Evolutionary conservation across 1,139 yeast genomes (phyloP).

Genomic region (Candida glucosophila): DNA sequence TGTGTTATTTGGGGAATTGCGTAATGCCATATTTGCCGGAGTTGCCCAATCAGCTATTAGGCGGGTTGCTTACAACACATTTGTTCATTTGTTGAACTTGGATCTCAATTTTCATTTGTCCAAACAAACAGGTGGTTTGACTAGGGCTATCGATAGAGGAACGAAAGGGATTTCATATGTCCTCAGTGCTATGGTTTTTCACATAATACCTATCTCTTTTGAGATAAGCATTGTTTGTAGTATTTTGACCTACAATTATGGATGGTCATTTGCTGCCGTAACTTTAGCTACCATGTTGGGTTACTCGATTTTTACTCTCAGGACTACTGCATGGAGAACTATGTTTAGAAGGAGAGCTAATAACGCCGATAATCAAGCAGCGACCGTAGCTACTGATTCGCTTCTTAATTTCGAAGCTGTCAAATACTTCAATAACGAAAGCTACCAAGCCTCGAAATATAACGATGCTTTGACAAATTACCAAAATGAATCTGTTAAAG

Average conservation of each 20-base stretch:
- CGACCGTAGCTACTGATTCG: slow-evolving; percentile 89
- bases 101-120: slow-evolving; percentile 87
- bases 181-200: slow-evolving; percentile 92
- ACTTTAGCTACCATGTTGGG: slow-evolving; percentile 83
- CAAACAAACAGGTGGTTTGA: slow-evolving; percentile 91
- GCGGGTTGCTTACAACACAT: slow-evolving; percentile 82
- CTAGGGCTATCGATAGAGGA: slow-evolving; percentile 95
- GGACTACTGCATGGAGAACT: slow-evolving; percentile 96
- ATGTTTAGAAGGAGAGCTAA: slow-evolving; percentile 86
- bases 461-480: slow-evolving; percentile 67
- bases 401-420: slow-evolving; percentile 91
- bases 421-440: slow-evolving; percentile 87
- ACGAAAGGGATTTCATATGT: slow-evolving; percentile 95
- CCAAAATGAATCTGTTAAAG: slow-evolving; percentile 76
- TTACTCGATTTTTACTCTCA: slow-evolving; percentile 78
- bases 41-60: slow-evolving; percentile 95
- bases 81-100: slow-evolving; percentile 70
- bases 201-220: slow-evolving; percentile 84
- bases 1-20: slow-evolving; percentile 83
- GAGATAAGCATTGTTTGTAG: slow-evolving; percentile 94
- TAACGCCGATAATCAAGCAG: slow-evolving; percentile 89
- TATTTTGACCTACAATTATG: slow-evolving; percentile 85
- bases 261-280: slow-evolving; percentile 80
- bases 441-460: slow-evolving; percentile 70
- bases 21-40: slow-evolving; percentile 91